Base-by-base conservation (phyloP, 228 moss, liverwort and hornwort species). In the Sphagnum magellanicum region DNA sequence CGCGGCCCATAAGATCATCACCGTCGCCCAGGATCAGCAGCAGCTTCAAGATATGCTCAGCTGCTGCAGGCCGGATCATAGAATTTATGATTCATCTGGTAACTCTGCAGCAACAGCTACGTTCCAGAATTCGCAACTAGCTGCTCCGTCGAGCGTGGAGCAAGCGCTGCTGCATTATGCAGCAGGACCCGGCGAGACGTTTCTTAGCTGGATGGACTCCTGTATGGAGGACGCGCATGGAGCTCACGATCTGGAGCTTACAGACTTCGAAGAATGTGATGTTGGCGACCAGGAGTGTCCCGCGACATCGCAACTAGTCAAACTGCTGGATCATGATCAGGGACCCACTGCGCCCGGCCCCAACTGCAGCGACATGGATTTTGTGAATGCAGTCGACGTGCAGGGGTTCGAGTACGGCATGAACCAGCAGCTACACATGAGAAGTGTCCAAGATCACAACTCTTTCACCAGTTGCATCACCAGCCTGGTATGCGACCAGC, bases 211-310 rank as follows among this genome's bases (percentile, higher is more conserved):
- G 86, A 78, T 86, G 82, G 82, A 78, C 67, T 32, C 32, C 32
- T 85, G 84, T 68, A 85, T 85, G 79, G 79, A 78, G 1, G 81
- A 69, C 50, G 70, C 72, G 14, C 51, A 60, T 11, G 75, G 75
- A 6, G 61, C 73, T 5, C 32, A 32, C 3, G 32, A 32, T 32
- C 72, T 81, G 17, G 51, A 61, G 51, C 49, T 86, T 16, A 73
- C 82, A 4, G 86, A 83, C 75, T 86, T 86, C 60, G 82, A 80
- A 67, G 86, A 80, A 80, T 80, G 86, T 12, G 86, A 62, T 10
- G 50, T 6, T 50, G 63, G 61, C 6, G 60, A 32, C 32, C 32
- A 75, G 63, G 63, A 51, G 10, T 73, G 48, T 51, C 50, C 15
- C 51, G 8, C 75, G 70, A 4, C 68, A 61, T 62, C 74, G 49